Evolutionary conservation across 768 basidiomycete species (phyloP).

Genomic region (Suillus brevipes): DNA sequence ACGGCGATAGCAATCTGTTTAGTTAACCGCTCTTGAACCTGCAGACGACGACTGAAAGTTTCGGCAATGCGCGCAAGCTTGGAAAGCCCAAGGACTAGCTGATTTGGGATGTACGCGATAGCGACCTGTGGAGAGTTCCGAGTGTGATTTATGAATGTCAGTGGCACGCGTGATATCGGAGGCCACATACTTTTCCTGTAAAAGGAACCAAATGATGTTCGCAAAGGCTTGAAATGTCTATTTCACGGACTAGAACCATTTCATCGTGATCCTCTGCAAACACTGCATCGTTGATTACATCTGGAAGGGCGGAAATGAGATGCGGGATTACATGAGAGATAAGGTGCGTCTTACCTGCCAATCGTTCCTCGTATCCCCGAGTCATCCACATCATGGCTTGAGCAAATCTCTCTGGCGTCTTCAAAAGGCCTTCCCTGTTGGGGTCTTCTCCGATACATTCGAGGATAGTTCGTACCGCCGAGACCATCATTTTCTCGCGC

Average conservation of each 20-base stretch:
- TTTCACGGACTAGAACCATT: conserved; percentile 98
- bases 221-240: conserved; percentile 95
- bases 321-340: conserved; percentile 13
- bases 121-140: conserved; percentile 64
- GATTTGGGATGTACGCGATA: conserved; percentile 96
- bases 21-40: conserved; percentile 96
- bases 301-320: conserved; percentile 40
- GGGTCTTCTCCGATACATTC: conserved; percentile 99
- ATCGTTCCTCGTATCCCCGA: conserved; percentile 93
- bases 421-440: conserved; percentile 85
- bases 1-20: conserved; percentile 98
- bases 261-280: conserved; percentile 99
- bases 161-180: not conserved
- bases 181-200: conserved; percentile 82
- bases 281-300: conserved; percentile 98
- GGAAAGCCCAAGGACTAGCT: conserved; percentile 90
- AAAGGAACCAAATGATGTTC: conserved; percentile 99
- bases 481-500: conserved; percentile 74
- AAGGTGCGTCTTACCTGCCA: conserved; percentile 62
- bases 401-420: conserved; percentile 94
- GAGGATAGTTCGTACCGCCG: conserved; percentile 86
- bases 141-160: conserved; percentile 23
- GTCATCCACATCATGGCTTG: conserved; percentile 99
- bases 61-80: conserved; percentile 97
- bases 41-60: conserved; percentile 92